phyloP scores from a whole-genome alignment of 106 monocot genomes.

The Dioscorea alata region DNA sequence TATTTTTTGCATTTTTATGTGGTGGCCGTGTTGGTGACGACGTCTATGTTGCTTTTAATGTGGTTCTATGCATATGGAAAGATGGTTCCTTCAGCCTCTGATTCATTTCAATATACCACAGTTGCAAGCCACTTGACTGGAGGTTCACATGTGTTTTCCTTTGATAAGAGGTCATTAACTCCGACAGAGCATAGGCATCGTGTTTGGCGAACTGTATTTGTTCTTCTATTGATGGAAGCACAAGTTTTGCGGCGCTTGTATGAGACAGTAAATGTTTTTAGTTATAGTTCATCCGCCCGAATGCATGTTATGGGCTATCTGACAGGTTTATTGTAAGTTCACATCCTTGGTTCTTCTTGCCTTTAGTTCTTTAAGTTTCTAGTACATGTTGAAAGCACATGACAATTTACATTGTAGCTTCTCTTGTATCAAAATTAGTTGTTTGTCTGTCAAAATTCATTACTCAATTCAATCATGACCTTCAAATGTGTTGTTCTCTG shows the following conservation, averaged over 20 bases:
- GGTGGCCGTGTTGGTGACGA: constrained; percentile 33
- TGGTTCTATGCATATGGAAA: constrained; percentile 56
- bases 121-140: constrained; percentile 43
- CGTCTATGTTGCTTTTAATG: constrained; percentile 22
- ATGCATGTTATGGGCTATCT: constrained; percentile 76
- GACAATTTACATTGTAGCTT: too few relatives aligned
- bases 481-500: too few relatives aligned
- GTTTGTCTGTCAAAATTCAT: too few relatives aligned
- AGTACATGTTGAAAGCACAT: too few relatives aligned
- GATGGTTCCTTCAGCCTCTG: constrained; percentile 30
- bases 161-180: constrained; percentile 10
- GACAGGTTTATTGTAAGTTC: constrained; percentile 70
- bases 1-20: constrained; percentile 69
- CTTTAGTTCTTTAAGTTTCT: too few relatives aligned
- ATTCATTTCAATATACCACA: constrained; percentile 18
- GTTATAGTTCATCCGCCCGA: constrained; percentile 54
- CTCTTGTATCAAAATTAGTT: too few relatives aligned
- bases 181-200: constrained; percentile 10
- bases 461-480: too few relatives aligned
- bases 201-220: constrained; percentile 57
- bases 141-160: constrained; percentile 30
- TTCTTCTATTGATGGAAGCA: constrained; percentile 70
- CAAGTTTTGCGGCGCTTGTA: constrained; percentile 67
- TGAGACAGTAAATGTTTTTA: constrained; percentile 65
- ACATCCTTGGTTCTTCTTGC: neutral